Base-by-base conservation (phyloP, 768 basidiomycete species). In the Pleurotus tuber-regium region DNA sequence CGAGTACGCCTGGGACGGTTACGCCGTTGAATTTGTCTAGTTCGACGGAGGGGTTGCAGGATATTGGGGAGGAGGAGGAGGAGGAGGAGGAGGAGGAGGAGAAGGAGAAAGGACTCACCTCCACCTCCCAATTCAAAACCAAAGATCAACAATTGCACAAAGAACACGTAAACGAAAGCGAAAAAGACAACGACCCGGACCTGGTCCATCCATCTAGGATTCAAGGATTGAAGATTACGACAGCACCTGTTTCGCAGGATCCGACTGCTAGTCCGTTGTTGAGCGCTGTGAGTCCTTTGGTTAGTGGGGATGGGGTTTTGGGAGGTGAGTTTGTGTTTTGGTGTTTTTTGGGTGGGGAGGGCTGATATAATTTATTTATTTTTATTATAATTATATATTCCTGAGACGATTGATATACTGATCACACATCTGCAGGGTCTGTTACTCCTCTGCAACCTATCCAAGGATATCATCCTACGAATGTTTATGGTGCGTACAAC, bases 31-130 rank as follows among this genome's bases (percentile, higher is more conserved):
- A 54, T 54, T 66, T 63, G 35, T 66, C 62, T 51, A 61, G 64
- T 6, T 60, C 58, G 4, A 52, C 63, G 16, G 64, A 62, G 28
- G 72, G 72, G 0, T 65, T 84, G n/a, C 80, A 78, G 42, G 79
- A 83, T 58, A 84, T 85, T 28, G 75, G 77, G 7, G 83, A 85
- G 60, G 80, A 79, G n/a, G 78, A 76, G 24, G 83, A 84, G 57
- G 80, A 80, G 16, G 81, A 84, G 39, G 82, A 79, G 19, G 44
- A 47, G 16, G 29, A 23, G 6, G n/a, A 38, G 1, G 51, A 57
- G 35, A 51, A 56, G 3, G 59, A 54, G 10, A 59, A 59, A 7
- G 44, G 47, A 0, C 51, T 43, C 54, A 61, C 53, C 11, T 36
- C 44, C 12, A 41, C 57, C 14, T 55, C 39, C 25, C 58, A 29